Evolutionary conservation across 1,284 basidiomycete genomes (phyloP).

Genomic region (Tilletia horrida): DNA sequence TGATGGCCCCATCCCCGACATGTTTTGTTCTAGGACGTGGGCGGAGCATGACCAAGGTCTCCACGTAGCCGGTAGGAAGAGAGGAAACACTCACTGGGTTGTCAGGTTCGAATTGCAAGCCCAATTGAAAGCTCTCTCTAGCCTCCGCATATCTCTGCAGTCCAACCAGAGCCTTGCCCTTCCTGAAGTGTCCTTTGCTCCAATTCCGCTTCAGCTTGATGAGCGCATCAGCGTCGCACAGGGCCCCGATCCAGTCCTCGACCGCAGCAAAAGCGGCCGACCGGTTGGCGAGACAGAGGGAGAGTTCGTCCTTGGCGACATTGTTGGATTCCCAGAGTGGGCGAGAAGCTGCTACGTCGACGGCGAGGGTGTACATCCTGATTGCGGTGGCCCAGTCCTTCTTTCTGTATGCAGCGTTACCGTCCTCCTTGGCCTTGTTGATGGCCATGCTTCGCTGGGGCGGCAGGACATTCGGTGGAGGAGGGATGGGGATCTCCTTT

Average conservation of each 20-base stretch:
- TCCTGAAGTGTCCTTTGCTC: constrained; percentile 94
- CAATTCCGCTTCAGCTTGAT: constrained; percentile 78
- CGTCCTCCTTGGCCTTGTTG: constrained; percentile 50
- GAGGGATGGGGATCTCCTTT: constrained; percentile 48
- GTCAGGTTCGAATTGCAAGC: constrained; percentile 82
- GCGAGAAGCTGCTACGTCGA: constrained; percentile 74
- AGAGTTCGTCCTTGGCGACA: constrained; percentile 81
- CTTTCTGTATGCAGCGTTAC: constrained; percentile 46
- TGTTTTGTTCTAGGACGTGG: no score
- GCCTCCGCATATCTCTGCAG: constrained; percentile 72
- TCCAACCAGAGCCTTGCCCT: constrained; percentile 79
- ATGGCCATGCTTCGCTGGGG: constrained; percentile 47
- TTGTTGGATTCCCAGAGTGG: constrained; percentile 84
- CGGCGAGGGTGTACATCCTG: constrained; percentile 76
- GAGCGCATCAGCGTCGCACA: constrained; percentile 88
- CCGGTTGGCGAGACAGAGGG: constrained; percentile 82
- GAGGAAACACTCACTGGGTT: constrained; percentile 58
- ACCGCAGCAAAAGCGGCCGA: constrained; percentile 77
- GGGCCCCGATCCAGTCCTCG: constrained; percentile 73
- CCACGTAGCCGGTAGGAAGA: not conserved
- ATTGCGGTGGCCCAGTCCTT: constrained; percentile 70
- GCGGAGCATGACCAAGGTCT: no score
- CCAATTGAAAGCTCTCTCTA: constrained; percentile 73
- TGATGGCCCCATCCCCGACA: not conserved
- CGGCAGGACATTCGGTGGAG: constrained; percentile 51